These are phyloP conservation scores for Ceratorhiza oryzae-sativae DNA, from an alignment of 1,284 basidiomycete genomes.

Conservation along the genomic window DNA sequence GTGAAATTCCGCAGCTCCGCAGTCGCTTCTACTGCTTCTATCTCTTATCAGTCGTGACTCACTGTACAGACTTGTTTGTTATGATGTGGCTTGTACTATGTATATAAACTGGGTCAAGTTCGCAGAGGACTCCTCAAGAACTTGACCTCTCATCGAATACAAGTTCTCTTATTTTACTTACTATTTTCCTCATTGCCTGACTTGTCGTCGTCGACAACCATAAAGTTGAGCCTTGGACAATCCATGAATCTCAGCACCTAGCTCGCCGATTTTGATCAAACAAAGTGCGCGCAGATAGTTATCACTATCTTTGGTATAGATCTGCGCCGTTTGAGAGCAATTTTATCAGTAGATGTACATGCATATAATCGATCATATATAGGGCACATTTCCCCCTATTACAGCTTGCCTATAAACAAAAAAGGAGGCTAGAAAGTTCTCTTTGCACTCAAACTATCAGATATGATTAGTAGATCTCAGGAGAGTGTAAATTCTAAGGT, in stretches of 20 bases:
- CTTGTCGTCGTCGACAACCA: too few relatives aligned
- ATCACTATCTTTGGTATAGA: not conserved
- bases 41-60: too few relatives aligned
- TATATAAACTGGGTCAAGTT: too few relatives aligned
- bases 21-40: too few relatives aligned
- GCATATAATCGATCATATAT: not conserved
- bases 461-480: not conserved
- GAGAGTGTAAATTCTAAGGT: not conserved
- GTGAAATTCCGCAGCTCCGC: too few relatives aligned
- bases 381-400: not conserved
- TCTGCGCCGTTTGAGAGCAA: not conserved
- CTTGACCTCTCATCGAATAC: too few relatives aligned
- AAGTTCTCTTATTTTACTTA: too few relatives aligned
- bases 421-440: not conserved
- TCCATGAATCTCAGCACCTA: not conserved
- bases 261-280: not conserved
- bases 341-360: not conserved
- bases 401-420: not conserved
- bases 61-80: too few relatives aligned
- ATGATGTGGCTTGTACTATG: too few relatives aligned
- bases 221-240: not conserved
- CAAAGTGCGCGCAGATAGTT: not conserved
- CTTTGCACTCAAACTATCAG: not conserved
- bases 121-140: too few relatives aligned
- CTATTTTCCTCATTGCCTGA: too few relatives aligned